Evolutionary conservation across 371 early-diverging fungal genomes (phyloP), one percentile per base, ranked within the genome.

Genomic region (Syncephalastrum sp.): DNA sequence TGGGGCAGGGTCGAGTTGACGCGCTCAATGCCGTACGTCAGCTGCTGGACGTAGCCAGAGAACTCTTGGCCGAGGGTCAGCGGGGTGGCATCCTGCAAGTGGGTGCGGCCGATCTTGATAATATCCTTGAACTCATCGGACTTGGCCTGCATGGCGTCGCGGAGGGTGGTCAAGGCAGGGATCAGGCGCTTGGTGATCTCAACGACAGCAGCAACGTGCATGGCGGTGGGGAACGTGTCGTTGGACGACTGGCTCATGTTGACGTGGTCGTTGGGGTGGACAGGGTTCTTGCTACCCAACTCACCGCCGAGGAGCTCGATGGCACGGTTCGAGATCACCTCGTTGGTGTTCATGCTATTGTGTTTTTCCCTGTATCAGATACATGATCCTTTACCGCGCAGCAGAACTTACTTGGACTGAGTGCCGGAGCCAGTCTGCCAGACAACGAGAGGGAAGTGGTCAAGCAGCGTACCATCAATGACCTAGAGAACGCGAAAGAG

Each of bases 361-460:
- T 1, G 21, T 21, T 21, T 21, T 14, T 25, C 15, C 25, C 3
- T 1, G 14, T 44, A 48, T 5, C 13, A 29, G 21, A 23, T 23
- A 42, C 41, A 24, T 27, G 13, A 8, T 50, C 33, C 46, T 43
- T 27, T 48, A 29, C 7, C 25, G 49, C 13, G 5, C 4, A 17
- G 52, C 5, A 25, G 1, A 24, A 61, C 73, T 62, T 69, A 73
- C 73, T 97, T 94, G 57, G 92, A 86, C 81, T 96, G 96, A n/a
- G 96, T 97, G 52, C 97, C 97, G 19, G 93, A 93, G n/a, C 97
- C 97, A 27, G 97, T 96, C 73, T 96, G 96, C 92, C 91, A 97
- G 38, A 95, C 91, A 23, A 97, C 97, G 52, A 97, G 80, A 42
- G 97, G 97, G 81, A 97, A 97, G 68, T 96, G 94, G 47, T 90